A percentile compares a stretch with the other conserved stretches of the same genome.
Evolutionary conservation across 768 basidiomycete species (phyloP).

Genomic region (Lactarius hengduanensis): DNA sequence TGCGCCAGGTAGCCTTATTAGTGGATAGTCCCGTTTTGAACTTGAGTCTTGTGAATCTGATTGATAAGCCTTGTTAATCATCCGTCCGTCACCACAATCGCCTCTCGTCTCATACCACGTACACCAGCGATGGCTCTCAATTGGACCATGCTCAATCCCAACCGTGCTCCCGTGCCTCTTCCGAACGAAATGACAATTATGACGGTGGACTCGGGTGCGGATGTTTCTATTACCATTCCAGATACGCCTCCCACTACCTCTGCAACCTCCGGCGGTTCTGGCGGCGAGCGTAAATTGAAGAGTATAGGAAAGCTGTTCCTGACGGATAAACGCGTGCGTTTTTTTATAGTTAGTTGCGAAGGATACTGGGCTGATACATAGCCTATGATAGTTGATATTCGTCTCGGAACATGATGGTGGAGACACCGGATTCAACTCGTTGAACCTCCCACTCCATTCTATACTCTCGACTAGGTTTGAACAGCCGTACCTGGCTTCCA

Average conservation of each 20-base stretch:
- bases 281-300: conserved; percentile 56
- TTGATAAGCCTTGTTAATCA: not conserved
- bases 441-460: conserved; percentile 57
- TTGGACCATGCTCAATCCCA: conserved; percentile 65
- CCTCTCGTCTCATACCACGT: not conserved
- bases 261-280: conserved; percentile 50
- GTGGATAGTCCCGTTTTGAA: too few relatives aligned
- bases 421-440: conserved; percentile 40
- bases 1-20: too few relatives aligned
- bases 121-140: conserved; percentile 57
- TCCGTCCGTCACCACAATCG: too few relatives aligned
- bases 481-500: conserved; percentile 70
- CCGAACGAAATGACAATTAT: conserved; percentile 60
- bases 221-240: conserved; percentile 58
- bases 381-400: conserved; percentile 59
- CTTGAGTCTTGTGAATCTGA: too few relatives aligned
- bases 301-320: conserved; percentile 58
- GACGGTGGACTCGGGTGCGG: conserved; percentile 55
- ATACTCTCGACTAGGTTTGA: conserved; percentile 71
- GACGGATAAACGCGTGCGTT: conserved; percentile 70
- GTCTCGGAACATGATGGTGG: conserved; percentile 28
- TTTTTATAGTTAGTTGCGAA: not conserved
- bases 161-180: conserved; percentile 61
- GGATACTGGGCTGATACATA: conserved; percentile 1
- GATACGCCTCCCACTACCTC: conserved; percentile 45